These are phyloP conservation scores for Solanum bulbocastanum DNA, from an alignment of 257 asterid genomes.

Conservation along the genomic window DNA sequence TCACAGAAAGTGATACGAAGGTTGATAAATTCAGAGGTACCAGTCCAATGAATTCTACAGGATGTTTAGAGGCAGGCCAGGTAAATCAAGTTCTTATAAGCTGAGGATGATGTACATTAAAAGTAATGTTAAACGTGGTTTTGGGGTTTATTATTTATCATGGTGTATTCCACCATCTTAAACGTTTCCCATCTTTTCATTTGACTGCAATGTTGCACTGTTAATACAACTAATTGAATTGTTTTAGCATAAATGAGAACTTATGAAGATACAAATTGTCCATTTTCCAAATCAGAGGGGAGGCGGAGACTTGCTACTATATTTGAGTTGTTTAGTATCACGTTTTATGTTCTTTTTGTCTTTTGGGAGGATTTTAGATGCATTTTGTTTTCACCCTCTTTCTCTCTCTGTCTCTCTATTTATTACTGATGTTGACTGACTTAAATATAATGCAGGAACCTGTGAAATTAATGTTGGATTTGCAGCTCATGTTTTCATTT, in stretches of 20 bases:
- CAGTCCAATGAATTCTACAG: slow-evolving; percentile 42
- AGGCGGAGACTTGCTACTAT: neutral
- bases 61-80: slow-evolving; percentile 43
- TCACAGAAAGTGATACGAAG: slow-evolving; percentile 46
- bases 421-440: neutral
- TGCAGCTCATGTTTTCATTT: neutral
- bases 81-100: slow-evolving; percentile 7
- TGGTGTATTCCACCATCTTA: neutral
- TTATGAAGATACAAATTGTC: neutral
- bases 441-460: neutral
- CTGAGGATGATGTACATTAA: neutral
- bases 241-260: neutral
- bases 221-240: neutral
- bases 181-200: neutral
- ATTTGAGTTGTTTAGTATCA: neutral
- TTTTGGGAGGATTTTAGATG: neutral
- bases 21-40: slow-evolving; percentile 39
- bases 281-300: neutral
- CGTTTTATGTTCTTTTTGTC: neutral
- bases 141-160: neutral
- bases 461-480: neutral
- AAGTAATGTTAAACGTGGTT: neutral
- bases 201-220: neutral
- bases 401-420: neutral
- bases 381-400: neutral